Conservation (phyloP, 768 basidiomycete genomes). For the Tubosaeta brunneosetosa region DNA sequence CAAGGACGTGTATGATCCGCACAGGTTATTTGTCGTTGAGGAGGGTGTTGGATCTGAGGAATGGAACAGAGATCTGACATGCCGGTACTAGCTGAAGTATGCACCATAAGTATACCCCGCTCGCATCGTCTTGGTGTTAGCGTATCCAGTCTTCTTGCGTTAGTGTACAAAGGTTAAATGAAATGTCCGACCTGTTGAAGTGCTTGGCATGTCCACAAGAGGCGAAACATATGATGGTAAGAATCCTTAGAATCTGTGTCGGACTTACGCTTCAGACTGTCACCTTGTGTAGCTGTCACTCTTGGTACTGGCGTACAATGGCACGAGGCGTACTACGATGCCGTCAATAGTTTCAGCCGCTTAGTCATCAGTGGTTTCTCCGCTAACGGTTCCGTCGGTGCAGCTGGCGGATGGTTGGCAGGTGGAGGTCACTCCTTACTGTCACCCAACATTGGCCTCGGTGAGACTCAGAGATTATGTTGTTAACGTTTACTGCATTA, state of each 20-base stretch:
- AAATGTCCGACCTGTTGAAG: too few species aligned
- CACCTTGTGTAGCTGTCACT: too few species aligned
- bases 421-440: slow-evolving; percentile 49
- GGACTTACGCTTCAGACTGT: too few species aligned
- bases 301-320: too few species aligned
- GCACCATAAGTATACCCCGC: too few species aligned
- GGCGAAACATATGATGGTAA: too few species aligned
- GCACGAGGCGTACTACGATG: neutral
- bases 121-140: too few species aligned
- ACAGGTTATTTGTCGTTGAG: slow-evolving; percentile 8
- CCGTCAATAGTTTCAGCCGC: slow-evolving; percentile 34
- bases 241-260: too few species aligned
- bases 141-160: too few species aligned
- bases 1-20: slow-evolving; percentile 6
- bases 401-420: slow-evolving; percentile 19
- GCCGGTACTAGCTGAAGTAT: slow-evolving; percentile 6
- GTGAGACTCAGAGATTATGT: slow-evolving; percentile 17
- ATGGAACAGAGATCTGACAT: slow-evolving; percentile 12
- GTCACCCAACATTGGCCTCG: slow-evolving; percentile 40
- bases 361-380: slow-evolving; percentile 46
- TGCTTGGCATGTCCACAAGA: too few species aligned
- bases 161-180: too few species aligned
- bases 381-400: slow-evolving; percentile 39
- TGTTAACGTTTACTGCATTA: neutral
- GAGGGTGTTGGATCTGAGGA: slow-evolving; percentile 26